Evolutionary conservation across 805 yeast genomes (phyloP).

Genomic region (Ascoidea asiatica): DNA sequence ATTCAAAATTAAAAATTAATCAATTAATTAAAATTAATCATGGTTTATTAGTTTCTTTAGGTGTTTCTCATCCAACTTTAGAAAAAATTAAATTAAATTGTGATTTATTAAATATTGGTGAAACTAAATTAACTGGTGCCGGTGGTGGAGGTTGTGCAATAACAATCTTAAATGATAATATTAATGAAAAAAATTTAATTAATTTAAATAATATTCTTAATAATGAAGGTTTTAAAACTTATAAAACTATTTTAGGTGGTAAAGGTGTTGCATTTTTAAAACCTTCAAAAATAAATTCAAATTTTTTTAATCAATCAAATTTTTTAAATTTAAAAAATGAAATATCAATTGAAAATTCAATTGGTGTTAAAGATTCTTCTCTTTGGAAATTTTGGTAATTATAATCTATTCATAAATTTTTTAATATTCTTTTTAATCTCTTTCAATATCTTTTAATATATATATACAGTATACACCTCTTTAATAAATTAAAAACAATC

Average conservation of each 20-base stretch:
- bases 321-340: constrained; percentile 28
- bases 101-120: constrained; percentile 55
- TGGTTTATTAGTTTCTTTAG: constrained; percentile 71
- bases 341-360: constrained; percentile 30
- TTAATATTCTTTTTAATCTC: neutral
- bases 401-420: neutral
- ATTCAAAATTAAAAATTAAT: constrained; percentile 29
- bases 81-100: constrained; percentile 61
- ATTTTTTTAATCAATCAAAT: constrained; percentile 14
- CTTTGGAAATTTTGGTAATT: constrained; percentile 53
- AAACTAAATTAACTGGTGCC: constrained; percentile 93
- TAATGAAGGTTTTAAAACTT: constrained; percentile 52
- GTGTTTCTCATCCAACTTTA: constrained; percentile 88
- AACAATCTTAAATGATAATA: constrained; percentile 46
- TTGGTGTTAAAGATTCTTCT: constrained; percentile 28
- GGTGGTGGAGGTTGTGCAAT: constrained; percentile 99
- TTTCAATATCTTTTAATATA: no score
- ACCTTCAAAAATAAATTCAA: constrained; percentile 10
- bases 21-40: constrained; percentile 73
- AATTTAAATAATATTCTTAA: constrained; percentile 23
- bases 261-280: constrained; percentile 64
- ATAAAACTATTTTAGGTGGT: constrained; percentile 77
- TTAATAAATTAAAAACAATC: no score
- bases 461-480: no score
- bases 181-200: constrained; percentile 19